Conservation (phyloP, 2,329 filamentous ascomycete genomes). For the Ramularia endophylla region DNA sequence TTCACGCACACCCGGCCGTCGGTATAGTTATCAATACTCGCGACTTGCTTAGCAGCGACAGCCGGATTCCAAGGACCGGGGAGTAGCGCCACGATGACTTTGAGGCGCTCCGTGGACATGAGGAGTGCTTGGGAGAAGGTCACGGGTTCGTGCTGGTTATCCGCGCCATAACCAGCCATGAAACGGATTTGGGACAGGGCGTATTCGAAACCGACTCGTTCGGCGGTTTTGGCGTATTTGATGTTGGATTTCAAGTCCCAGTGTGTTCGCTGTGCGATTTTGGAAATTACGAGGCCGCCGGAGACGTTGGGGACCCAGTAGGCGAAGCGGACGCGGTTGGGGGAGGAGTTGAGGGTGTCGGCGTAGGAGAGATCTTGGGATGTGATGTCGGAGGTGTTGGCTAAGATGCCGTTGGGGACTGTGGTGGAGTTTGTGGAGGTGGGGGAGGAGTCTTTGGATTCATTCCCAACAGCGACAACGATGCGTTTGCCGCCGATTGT, state of each 20-base stretch:
- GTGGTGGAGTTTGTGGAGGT: constrained; percentile 7
- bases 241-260: constrained; percentile 48
- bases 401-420: constrained; percentile 15
- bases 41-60: constrained; percentile 49
- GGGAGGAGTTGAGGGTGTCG: constrained; percentile 38
- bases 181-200: constrained; percentile 49
- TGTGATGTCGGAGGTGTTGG: constrained; percentile 7
- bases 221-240: constrained; percentile 45
- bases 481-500: constrained; percentile 63
- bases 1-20: constrained; percentile 49
- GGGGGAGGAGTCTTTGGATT: constrained; percentile 13
- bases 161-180: constrained; percentile 41
- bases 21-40: constrained; percentile 48
- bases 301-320: constrained; percentile 53
- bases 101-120: constrained; percentile 43
- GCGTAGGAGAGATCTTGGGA: constrained; percentile 27
- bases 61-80: constrained; percentile 49
- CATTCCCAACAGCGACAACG: constrained; percentile 46
- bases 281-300: constrained; percentile 48
- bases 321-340: constrained; percentile 42
- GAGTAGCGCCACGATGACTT: constrained; percentile 48
- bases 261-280: constrained; percentile 45
- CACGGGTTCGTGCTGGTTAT: constrained; percentile 49
- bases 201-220: constrained; percentile 47
- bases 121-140: constrained; percentile 48